Evolutionary conservation across 257 asterid genomes (phyloP), one percentile per base, ranked within the genome.

Genomic region (Solanum corneliomulleri): DNA sequence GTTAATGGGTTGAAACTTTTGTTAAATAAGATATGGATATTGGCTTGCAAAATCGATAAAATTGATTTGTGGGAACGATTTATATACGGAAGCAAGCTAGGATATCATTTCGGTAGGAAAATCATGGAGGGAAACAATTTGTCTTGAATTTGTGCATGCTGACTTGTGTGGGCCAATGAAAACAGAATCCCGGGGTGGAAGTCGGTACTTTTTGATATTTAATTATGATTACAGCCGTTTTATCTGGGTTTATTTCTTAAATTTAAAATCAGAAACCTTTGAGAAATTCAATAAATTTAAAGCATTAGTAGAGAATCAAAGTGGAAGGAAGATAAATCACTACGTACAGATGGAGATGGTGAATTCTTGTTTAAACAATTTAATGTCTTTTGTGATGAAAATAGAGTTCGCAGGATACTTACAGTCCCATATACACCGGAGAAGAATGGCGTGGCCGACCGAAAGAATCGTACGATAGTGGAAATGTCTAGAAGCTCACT

Each of bases 1-100:
- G 5, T 69, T 15, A 72, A 86, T 2, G 77, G 88, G 7, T 16
- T 83, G 25, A 66, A 41, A 39, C 18, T 86, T 20, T 27, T 88
- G 29, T 25, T 56, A 9, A 35, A 29, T 86, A 86, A 86, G 35
- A 68, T 86, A 88, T 88, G 92, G 88, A 86, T 76, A 6, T 68
- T 49, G 84, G 89, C 15, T 18, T 90, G 9, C 86, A 75, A 83
- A 31, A 68, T 35, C 29, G 14, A 33, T 15, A 8, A 9, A 7
- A 14, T 85, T 78, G 45, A 72, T 29, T 6, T 89, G 39, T 35
- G 39, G 39, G 39, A 35, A 35, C 39, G 39, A 35, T 5, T 35
- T 35, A 35, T 35, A 5, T 5, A 35, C 5, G 39, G 39, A 35
- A 35, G 39, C 39, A 35, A 35, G 7, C 7, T 35, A 35, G 7